Base-by-base conservation (phyloP, 495 filamentous ascomycete species). In the Saxophila tyrrhenica region DNA sequence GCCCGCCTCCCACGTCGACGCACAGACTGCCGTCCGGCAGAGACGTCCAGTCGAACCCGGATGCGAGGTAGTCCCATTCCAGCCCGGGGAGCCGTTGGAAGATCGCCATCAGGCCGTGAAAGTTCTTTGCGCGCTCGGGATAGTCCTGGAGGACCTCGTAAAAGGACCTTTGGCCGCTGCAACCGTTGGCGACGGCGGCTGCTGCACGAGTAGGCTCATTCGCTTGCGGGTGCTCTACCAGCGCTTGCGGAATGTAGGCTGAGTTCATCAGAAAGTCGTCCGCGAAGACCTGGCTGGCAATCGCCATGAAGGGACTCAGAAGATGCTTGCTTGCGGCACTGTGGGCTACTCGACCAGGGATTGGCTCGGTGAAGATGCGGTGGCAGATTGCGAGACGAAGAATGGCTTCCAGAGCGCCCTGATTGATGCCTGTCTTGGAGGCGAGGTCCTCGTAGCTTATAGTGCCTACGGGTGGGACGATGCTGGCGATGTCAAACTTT, bases 41-140 rank as follows among this genome's bases (percentile, higher is more conserved):
- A 17, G 8, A 44, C 16, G 17, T 17, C 41, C 41, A 44, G 19
- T 44, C 41, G 17, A 44, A 44, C 5, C 41, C 41, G 7, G n/a
- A 3, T 7, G 17, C 41, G 41, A 44, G 16, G 41, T 44, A 17
- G 16, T 44, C 17, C 41, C 41, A 44, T 5, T n/a, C 17, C 5
- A 44, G n/a, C 41, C 41, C 41, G 3, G 41, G 41, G 3, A 44
- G 19, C 19, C 7, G 15, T n/a, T 21, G 3, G 8, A 3, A n/a
- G 7, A 44, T 9, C 5, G 41, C 7, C 78, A 83, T 81, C 20
- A 78, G 75, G 11, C 65, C 62, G 1, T 70, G 76, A 64, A 81
- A 75, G 48, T 74, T 68, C 24, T 69, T 65, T 7, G 59, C 56
- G n/a, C 56, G 45, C 5, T 57, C 50, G 15, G 62, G 64, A 44